A percentile compares a stretch with the other conserved stretches of the same genome.
These are phyloP conservation scores for Pecoramyces ruminantium DNA, from an alignment of 192 early-diverging fungal species.

Conservation along the genomic window DNA sequence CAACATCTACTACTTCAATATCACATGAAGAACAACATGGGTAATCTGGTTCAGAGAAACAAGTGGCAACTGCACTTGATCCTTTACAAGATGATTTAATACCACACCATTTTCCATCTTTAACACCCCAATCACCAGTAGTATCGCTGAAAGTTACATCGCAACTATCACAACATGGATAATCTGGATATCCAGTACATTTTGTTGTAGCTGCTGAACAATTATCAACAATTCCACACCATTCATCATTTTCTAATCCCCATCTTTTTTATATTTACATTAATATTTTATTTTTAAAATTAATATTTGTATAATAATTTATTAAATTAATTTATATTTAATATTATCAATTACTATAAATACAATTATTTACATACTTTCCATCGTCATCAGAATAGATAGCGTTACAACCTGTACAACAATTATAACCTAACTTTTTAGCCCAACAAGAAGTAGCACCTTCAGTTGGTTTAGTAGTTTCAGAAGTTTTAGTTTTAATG, in stretches of 20 bases:
- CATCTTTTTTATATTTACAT: too few relatives aligned
- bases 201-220: background rate
- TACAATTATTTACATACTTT: background rate
- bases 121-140: background rate
- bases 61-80: background rate
- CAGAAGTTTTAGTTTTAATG: background rate
- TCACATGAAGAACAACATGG: background rate
- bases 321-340: too few relatives aligned
- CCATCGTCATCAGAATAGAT: background rate
- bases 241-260: background rate
- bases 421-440: background rate
- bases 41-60: background rate
- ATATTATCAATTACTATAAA: too few relatives aligned
- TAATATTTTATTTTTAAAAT: too few relatives aligned
- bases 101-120: background rate
- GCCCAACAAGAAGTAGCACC: background rate
- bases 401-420: background rate
- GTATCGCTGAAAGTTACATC: background rate
- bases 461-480: background rate
- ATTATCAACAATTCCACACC: background rate
- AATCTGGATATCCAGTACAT: background rate
- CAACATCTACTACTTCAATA: background rate
- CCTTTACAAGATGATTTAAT: background rate
- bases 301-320: too few relatives aligned
- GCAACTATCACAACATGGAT: background rate